Conservation (phyloP, 352 stramenopile species). For the Thalassiosira allenii region DNA sequence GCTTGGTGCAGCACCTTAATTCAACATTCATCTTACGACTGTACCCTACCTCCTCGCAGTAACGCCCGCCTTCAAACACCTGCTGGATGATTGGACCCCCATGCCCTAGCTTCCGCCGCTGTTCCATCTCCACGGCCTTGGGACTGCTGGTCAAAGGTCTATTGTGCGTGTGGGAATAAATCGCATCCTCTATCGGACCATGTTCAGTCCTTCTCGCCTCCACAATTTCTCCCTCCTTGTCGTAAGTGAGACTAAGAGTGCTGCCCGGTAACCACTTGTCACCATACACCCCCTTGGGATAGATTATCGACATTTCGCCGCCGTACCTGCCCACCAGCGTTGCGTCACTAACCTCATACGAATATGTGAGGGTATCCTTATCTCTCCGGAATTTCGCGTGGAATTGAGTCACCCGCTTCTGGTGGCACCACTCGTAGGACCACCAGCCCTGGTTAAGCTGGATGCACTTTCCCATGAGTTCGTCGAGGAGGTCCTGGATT, state of each 20-base stretch:
- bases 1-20: slow-evolving; percentile 70
- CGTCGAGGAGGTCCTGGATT: slow-evolving; percentile 36
- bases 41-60: slow-evolving; percentile 63
- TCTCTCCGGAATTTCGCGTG: slow-evolving; percentile 39
- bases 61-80: slow-evolving; percentile 56
- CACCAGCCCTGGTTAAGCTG: slow-evolving; percentile 75
- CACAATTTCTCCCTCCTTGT: not conserved
- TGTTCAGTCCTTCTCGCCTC: not conserved
- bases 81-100: slow-evolving; percentile 30
- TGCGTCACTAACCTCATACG: slow-evolving; percentile 49
- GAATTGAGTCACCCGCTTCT: slow-evolving; percentile 66
- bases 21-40: slow-evolving; percentile 57
- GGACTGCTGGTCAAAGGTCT: not conserved
- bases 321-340: slow-evolving; percentile 35
- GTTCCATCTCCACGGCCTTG: not conserved
- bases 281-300: slow-evolving; percentile 33
- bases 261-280: slow-evolving; percentile 4
- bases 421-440: slow-evolving; percentile 84
- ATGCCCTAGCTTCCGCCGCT: not conserved
- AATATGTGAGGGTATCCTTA: not conserved
- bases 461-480: slow-evolving; percentile 68
- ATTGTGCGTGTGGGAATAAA: not conserved
- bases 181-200: slow-evolving; percentile 8
- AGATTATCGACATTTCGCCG: slow-evolving; percentile 36
- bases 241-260: not conserved